Percentiles rank a stretch among this genome's conserved stretches.
Conservation (phyloP, 2,329 filamentous ascomycete species). For the Epichloe coenophiala region DNA sequence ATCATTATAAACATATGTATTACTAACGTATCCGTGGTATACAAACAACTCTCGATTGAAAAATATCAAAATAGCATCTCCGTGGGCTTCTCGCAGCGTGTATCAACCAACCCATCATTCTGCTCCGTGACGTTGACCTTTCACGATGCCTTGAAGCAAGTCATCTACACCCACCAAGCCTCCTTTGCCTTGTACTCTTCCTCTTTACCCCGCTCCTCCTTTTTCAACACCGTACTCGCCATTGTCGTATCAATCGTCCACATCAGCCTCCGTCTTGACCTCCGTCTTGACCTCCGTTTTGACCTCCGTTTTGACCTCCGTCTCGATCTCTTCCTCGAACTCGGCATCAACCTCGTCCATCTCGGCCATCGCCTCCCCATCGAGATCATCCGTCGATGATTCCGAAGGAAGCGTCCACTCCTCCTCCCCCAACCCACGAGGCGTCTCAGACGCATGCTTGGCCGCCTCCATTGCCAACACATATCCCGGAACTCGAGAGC, state of each 20-base stretch:
- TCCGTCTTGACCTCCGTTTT: background rate
- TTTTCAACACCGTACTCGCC: background rate
- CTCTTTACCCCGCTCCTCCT: background rate
- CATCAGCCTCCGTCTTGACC: background rate
- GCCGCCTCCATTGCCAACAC: background rate
- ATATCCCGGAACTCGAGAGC: background rate
- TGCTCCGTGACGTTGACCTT: background rate
- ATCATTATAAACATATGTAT: too few species aligned
- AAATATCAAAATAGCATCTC: too few species aligned
- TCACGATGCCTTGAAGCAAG: background rate
- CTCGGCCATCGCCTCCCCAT: background rate
- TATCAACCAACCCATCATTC: too few species aligned
- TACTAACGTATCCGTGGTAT: too few species aligned
- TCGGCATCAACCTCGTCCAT: background rate
- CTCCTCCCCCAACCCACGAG: background rate
- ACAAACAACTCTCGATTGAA: too few species aligned
- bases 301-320: background rate
- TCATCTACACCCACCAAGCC: background rate
- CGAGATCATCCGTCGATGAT: background rate
- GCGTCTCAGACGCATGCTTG: background rate
- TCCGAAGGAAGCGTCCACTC: background rate
- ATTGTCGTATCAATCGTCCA: background rate
- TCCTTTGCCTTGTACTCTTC: background rate
- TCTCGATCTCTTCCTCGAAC: background rate
- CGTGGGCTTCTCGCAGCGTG: too few species aligned